phyloP scores from a whole-genome alignment of 2,329 filamentous ascomycete genomes.

The Calonectria honghensis region DNA sequence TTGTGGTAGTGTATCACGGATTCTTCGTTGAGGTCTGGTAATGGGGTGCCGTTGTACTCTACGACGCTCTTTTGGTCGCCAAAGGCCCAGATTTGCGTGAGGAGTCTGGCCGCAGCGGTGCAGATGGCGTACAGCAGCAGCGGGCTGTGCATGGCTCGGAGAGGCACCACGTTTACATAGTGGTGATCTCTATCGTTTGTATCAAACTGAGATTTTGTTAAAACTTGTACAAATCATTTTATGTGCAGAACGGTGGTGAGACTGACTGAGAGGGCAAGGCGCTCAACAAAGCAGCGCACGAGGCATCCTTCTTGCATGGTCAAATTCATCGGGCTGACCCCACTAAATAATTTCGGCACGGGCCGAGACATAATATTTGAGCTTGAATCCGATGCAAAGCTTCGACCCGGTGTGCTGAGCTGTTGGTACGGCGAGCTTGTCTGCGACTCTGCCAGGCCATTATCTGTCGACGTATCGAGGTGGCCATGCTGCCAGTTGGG shows the following conservation, averaged over 20 bases:
- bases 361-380: not conserved
- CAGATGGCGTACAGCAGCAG: constrained; percentile 44
- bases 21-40: constrained; percentile 39
- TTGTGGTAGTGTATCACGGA: constrained; percentile 45
- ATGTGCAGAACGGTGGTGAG: no score
- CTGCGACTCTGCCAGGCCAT: not conserved
- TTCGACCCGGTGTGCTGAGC: not conserved
- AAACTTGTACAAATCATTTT: not conserved
- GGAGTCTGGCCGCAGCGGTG: constrained; percentile 40
- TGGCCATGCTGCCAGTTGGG: constrained; percentile 7
- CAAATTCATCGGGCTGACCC: not conserved
- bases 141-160: constrained; percentile 44
- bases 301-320: constrained; percentile 40
- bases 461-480: not conserved
- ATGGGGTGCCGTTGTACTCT: constrained; percentile 38
- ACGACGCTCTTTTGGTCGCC: constrained; percentile 25
- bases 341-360: not conserved
- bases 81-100: constrained; percentile 40
- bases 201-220: constrained; percentile 36
- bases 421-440: constrained; percentile 11
- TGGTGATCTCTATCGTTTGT: constrained; percentile 45
- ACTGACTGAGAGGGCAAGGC: constrained; percentile 35
- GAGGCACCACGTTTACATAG: constrained; percentile 40
- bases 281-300: constrained; percentile 41
- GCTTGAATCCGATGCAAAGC: not conserved